Conservation (phyloP, 73 alveolate genomes). For the Paramecium octaurelia region DNA sequence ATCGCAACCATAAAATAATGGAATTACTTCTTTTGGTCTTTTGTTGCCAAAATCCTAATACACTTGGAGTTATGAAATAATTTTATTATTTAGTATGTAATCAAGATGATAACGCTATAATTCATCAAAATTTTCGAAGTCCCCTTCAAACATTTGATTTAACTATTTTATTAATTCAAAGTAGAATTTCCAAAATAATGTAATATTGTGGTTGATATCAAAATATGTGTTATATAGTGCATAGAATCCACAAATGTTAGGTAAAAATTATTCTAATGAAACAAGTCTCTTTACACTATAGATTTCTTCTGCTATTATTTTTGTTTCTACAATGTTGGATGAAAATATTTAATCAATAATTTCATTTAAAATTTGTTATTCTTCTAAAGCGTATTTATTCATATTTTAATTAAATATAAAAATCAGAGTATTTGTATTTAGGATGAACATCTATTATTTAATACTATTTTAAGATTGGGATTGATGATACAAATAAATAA, state of each 20-base stretch:
- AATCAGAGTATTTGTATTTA: not conserved
- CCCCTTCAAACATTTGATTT: not conserved
- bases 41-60: not conserved
- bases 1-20: not conserved
- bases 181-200: not conserved
- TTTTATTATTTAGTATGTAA: not conserved
- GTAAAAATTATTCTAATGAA: not conserved
- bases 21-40: not conserved
- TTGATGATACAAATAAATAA: not conserved
- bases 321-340: not conserved
- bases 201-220: not conserved
- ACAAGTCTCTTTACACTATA: not conserved
- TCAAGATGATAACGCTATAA: not conserved
- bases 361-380: not conserved
- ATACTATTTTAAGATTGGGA: not conserved
- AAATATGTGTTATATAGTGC: not conserved
- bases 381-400: not conserved
- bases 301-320: not conserved
- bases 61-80: not conserved
- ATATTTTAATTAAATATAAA: not conserved
- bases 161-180: not conserved
- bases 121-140: not conserved
- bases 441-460: too few species aligned
- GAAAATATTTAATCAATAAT: not conserved
- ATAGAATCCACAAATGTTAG: not conserved